These are phyloP conservation scores for Phylloporus gajari DNA, from an alignment of 1,284 basidiomycete genomes.

Conservation along the genomic window DNA sequence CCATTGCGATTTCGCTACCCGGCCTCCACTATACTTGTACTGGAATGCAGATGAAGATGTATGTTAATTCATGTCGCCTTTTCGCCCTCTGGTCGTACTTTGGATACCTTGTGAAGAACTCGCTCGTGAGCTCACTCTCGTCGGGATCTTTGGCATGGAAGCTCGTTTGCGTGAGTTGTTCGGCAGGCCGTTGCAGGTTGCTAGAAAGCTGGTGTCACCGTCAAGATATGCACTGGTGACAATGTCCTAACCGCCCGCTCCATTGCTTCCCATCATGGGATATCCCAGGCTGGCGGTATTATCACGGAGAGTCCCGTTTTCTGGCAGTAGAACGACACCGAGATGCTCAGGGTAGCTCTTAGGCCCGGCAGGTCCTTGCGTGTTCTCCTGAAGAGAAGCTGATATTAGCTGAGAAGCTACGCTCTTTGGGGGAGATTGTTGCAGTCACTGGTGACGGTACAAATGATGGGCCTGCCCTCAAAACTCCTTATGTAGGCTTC, in stretches of 20 bases:
- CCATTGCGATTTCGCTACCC: constrained; percentile 87
- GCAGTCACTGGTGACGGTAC: constrained; percentile 96
- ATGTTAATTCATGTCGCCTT: constrained; percentile 16
- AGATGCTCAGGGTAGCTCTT: constrained; percentile 73
- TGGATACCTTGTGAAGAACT: constrained; percentile 80
- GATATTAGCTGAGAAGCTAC: constrained; percentile 89
- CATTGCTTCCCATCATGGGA: constrained; percentile 95
- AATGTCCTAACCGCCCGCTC: constrained; percentile 94
- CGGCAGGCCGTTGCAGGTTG: constrained; percentile 89
- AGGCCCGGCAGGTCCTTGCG: constrained; percentile 80
- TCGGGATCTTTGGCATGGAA: constrained; percentile 93
- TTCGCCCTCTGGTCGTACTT: constrained; percentile 14
- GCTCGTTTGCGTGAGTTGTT: constrained; percentile 93
- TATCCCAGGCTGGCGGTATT: constrained; percentile 90
- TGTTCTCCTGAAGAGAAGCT: constrained; percentile 99
- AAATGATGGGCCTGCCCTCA: constrained; percentile 97
- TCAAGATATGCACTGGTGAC: constrained; percentile 99
- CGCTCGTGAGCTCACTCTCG: constrained; percentile 80
- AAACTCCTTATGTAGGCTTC: constrained; percentile 93
- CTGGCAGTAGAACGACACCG: constrained; percentile 63
- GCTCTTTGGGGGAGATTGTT: constrained; percentile 90
- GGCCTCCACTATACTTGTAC: constrained; percentile 76
- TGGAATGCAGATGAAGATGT: constrained; percentile 67
- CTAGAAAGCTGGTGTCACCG: constrained; percentile 88
- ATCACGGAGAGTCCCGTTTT: constrained; percentile 96